These are phyloP conservation scores for Plenodomus lindquistii DNA, from an alignment of 2,329 filamentous ascomycete genomes.

Conservation along the genomic window DNA sequence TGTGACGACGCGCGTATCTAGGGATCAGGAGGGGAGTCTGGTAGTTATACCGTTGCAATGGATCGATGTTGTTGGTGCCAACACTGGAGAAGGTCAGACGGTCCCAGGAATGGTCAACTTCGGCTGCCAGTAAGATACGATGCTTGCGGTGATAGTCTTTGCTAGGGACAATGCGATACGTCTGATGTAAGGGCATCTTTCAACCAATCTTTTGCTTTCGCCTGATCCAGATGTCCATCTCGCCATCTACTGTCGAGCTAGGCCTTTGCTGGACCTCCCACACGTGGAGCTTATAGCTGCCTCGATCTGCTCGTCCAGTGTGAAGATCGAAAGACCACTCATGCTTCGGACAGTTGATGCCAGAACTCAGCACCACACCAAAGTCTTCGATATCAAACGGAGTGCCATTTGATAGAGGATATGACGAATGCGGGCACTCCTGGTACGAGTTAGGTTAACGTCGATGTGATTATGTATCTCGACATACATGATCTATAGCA, in stretches of 20 bases:
- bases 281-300: constrained; percentile 62
- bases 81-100: no score
- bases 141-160: background rate
- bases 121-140: background rate
- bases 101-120: no score
- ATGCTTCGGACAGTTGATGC: constrained; percentile 69
- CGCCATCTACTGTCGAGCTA: constrained; percentile 10
- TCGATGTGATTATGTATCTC: no score
- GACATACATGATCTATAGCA: constrained; percentile 67
- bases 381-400: constrained; percentile 76
- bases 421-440: constrained; percentile 68
- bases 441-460: constrained; percentile 3
- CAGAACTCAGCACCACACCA: constrained; percentile 64
- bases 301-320: constrained; percentile 65
- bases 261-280: constrained; percentile 64
- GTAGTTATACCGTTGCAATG: no score
- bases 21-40: no score
- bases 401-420: constrained; percentile 64
- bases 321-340: constrained; percentile 73
- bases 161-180: background rate
- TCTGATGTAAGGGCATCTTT: background rate
- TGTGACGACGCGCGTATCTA: background rate
- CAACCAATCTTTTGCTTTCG: constrained; percentile 38
- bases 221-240: constrained; percentile 36
- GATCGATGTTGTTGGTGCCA: no score